Conservation (phyloP, 331 rosid species). For the Dryas integrifolia region DNA sequence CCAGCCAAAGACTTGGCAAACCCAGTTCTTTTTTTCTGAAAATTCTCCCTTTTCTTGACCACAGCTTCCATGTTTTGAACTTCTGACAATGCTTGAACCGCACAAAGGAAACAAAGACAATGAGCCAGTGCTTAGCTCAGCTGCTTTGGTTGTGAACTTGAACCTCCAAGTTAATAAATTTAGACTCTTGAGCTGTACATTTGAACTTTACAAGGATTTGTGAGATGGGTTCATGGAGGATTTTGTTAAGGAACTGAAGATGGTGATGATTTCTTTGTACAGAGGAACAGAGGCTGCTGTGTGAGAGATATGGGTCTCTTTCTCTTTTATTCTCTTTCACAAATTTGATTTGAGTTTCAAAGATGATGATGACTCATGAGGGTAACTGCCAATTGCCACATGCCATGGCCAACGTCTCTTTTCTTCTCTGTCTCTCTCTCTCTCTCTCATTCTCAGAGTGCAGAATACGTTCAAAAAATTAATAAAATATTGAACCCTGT, state of each 20-base stretch:
- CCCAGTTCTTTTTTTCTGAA: constrained; percentile 45
- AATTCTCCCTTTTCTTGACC: constrained; percentile 42
- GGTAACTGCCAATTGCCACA: constrained; percentile 45
- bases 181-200: constrained; percentile 12
- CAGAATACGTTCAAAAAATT: constrained; percentile 45
- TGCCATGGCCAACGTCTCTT: constrained; percentile 76
- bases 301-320: constrained; percentile 6
- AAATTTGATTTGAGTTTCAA: constrained; percentile 39
- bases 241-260: constrained; percentile 15
- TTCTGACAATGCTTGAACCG: constrained; percentile 28
- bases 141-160: not conserved
- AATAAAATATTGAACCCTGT: constrained; percentile 33
- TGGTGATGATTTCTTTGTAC: constrained; percentile 25
- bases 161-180: constrained; percentile 2
- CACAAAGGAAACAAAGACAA: constrained; percentile 29
- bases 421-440: not conserved
- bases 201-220: constrained; percentile 11
- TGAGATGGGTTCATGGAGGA: constrained; percentile 32
- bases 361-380: constrained; percentile 16
- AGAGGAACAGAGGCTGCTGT: not conserved
- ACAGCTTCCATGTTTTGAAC: constrained; percentile 58
- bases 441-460: constrained; percentile 19
- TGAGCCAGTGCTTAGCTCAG: constrained; percentile 30
- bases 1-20: constrained; percentile 27
- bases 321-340: constrained; percentile 13